Percentiles rank a stretch among this genome's conserved stretches.
Evolutionary conservation across 2,329 filamentous ascomycete genomes (phyloP).

Genomic region (Stachybotrys chartarum): DNA sequence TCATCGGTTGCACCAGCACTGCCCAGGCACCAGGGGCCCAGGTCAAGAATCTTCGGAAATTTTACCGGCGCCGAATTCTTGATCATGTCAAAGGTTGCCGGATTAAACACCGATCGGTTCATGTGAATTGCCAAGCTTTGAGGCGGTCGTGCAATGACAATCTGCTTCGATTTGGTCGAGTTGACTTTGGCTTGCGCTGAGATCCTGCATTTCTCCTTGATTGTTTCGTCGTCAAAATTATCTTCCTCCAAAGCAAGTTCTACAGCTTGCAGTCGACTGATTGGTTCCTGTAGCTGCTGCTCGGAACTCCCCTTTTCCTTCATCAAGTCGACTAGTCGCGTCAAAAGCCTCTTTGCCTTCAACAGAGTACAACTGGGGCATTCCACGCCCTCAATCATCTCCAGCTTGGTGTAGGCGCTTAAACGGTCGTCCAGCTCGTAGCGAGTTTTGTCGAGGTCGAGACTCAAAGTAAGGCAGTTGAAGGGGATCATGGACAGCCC

Average conservation of each 20-base stretch:
- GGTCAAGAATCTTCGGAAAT: slow-evolving; percentile 68
- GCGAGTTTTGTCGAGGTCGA: slow-evolving; percentile 53
- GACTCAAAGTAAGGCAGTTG: slow-evolving; percentile 82
- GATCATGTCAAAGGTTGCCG: slow-evolving; percentile 66
- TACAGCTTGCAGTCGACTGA: slow-evolving; percentile 56
- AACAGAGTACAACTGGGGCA: slow-evolving; percentile 86
- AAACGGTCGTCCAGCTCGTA: slow-evolving; percentile 74
- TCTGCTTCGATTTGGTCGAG: slow-evolving; percentile 83
- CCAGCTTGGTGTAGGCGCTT: slow-evolving; percentile 77
- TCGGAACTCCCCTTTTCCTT: slow-evolving; percentile 28
- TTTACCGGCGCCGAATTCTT: slow-evolving; percentile 78
- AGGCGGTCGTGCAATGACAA: slow-evolving; percentile 76
- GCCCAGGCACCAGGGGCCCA: slow-evolving; percentile 81
- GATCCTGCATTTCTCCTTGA: slow-evolving; percentile 59
- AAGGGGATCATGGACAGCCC: slow-evolving; percentile 87
- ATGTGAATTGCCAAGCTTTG: slow-evolving; percentile 78
- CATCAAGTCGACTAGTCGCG: slow-evolving; percentile 35
- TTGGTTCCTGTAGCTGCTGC: slow-evolving; percentile 42
- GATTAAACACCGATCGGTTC: slow-evolving; percentile 87
- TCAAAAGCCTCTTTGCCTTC: slow-evolving; percentile 41
- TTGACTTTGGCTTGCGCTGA: slow-evolving; percentile 60
- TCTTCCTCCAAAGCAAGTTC: slow-evolving; percentile 69
- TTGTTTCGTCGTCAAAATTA: slow-evolving; percentile 65
- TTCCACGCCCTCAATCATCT: slow-evolving; percentile 82
- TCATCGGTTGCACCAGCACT: slow-evolving; percentile 29